Base-by-base conservation (phyloP, 129 eudicot genomes). In the Lactuca saligna region DNA sequence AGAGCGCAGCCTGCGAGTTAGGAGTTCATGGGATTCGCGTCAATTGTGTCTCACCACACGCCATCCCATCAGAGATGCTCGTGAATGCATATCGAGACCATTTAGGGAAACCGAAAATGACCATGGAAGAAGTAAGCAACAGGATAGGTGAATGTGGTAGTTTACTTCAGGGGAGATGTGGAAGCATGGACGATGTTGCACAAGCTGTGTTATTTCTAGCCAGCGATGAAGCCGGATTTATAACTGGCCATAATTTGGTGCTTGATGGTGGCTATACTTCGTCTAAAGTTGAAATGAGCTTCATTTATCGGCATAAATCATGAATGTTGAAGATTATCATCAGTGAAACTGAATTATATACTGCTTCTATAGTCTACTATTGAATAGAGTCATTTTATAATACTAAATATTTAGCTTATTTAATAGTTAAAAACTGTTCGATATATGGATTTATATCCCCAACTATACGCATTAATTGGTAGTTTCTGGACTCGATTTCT, bases 1-100 rank as follows among this genome's bases (percentile, higher is more conserved):
- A 79, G 80, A 87, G 83, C 29, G 70, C 82, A 0, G 90, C 95
- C 0, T 86, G 99, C 31, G 97, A 93, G 64, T 68, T 93, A 14
- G 99, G 99, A 14, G 70, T 7, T 20, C 82, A 93, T 15, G 88
- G 97, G 35, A 93, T 93, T 41, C 90, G 99, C 0, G 97, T 93
- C 37, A 93, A 93, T 59, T 93, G 99, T 42, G 78, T 93, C 4
- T 90, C 91, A 16, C 99, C 99, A 2, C 98, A 92, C 12, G 98
- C 85, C 0, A 84, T 92, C 68, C 91, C 98, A 1, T 65, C 98
- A 0, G 95, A 92, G 73, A 84, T 92, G 95, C 97, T 93, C 5
- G 65, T 93, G 81, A 73, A 75, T 15, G 86, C 83, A 6, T 87
- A 76, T 58, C 59, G 84, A 37, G 79, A 66, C 42, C 58, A 64